Percentiles rank a stretch among this genome's conserved stretches.
phyloP scores from a whole-genome alignment of 2,329 filamentous ascomycete genomes.

The Colletotrichum caudatum region DNA sequence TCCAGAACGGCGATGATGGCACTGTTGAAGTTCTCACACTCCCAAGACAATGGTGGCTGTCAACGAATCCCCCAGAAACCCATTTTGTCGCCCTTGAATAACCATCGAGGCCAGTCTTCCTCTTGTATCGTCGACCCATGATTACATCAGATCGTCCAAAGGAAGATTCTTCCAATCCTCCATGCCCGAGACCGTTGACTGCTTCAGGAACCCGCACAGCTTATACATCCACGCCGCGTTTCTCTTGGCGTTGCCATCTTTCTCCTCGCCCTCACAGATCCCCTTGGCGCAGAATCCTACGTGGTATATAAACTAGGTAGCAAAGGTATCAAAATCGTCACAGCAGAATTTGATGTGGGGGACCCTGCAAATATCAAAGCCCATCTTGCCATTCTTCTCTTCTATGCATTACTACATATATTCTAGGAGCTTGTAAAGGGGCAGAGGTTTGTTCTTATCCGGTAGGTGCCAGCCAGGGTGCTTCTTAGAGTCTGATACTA shows the following conservation, averaged over 20 bases:
- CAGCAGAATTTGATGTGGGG: not conserved
- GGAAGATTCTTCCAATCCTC: not conserved
- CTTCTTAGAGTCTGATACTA: not conserved
- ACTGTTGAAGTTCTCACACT: too few species aligned
- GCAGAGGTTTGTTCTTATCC: not conserved
- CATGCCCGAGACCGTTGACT: not conserved
- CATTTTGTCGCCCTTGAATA: not conserved
- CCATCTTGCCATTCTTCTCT: not conserved
- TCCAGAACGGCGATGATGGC: too few species aligned
- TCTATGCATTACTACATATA: not conserved
- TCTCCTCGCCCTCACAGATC: accelerated
- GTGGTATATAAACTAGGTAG: not conserved
- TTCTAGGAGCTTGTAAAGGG: not conserved
- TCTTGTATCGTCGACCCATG: too few species aligned
- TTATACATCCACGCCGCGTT: not conserved
- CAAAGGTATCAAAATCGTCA: not conserved
- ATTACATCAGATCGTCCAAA: not conserved
- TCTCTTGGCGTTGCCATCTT: not conserved
- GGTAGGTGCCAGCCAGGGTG: not conserved
- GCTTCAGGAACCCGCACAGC: not conserved
- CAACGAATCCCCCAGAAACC: too few species aligned
- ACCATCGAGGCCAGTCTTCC: not conserved
- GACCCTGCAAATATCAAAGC: not conserved
- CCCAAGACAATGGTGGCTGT: too few species aligned
- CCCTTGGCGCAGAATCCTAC: not conserved